Evolutionary conservation across 805 yeast genomes (phyloP), one percentile per base, ranked within the genome.

Genomic region (Scheffersomyces coipomensis): DNA sequence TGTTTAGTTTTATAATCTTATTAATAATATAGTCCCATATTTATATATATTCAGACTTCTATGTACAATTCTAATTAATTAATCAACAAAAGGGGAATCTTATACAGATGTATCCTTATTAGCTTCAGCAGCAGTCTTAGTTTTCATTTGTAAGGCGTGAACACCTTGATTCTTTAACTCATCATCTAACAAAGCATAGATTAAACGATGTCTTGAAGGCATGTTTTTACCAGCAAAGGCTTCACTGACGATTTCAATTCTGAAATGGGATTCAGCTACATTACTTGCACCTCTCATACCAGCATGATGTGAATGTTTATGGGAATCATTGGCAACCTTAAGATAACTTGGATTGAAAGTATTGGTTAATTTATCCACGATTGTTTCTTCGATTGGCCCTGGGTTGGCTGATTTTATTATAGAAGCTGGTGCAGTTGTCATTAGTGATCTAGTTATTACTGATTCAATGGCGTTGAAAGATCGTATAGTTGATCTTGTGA

Each of bases 131-230:
- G 37, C 47, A 24, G 97, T 88, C 61, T 84, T 85, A 0, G 96
- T 84, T 58, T 80, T 80, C 64, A 90, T 73, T 56, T 88, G 97
- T 44, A 90, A 66, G 0, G 97, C 97, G 65, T 90, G 98, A 15
- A 91, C 79, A 1, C 93, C 90, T 41, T 79, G 75, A 23, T 64
- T 68, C 36, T 77, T 72, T 51, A 90, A 64, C 55, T 90, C 97
- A 21, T 87, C 87, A 38, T 77, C 79, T 33, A 91, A 68, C 35
- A 86, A 55, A 36, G 65, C 64, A 57, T 88, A 90, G 0, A 91
- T 73, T 55, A 82, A 54, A 42, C 97, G 64, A 64, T 90, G 98
- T 58, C 98, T 76, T 23, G 77, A 62, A 0, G 96, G 91, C 55
- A 79, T 70, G 10, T 71, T 60, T 58, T 81, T 71, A 0, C 88